phyloP scores from a whole-genome alignment of 306 rosid genomes.

The Prunus persica region DNA sequence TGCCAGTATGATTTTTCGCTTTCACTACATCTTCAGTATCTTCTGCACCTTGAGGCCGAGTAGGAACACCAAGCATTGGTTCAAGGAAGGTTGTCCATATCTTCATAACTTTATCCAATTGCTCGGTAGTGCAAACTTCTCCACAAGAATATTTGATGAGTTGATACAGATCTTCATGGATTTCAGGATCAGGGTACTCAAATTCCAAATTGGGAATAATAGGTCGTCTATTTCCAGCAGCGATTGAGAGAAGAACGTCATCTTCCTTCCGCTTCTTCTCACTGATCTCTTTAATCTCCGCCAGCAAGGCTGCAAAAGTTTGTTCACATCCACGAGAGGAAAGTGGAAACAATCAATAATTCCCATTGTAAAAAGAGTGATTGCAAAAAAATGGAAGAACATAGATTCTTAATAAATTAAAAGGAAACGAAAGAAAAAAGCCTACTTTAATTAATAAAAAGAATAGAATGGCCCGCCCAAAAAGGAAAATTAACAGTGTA shows the following conservation, averaged over 20 bases:
- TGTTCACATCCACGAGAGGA: not conserved
- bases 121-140: slow-evolving; percentile 91
- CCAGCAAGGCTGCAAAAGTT: slow-evolving; percentile 66
- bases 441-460: not conserved
- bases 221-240: slow-evolving; percentile 93
- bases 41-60: slow-evolving; percentile 80
- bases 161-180: slow-evolving; percentile 95
- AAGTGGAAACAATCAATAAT: slow-evolving; percentile 13
- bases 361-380: not conserved
- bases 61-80: slow-evolving; percentile 87
- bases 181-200: slow-evolving; percentile 73
- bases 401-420: not conserved
- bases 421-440: not conserved
- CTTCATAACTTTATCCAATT: slow-evolving; percentile 92
- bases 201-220: slow-evolving; percentile 89
- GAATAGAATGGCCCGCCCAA: not conserved
- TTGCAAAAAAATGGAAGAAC: not conserved
- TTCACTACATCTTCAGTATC: slow-evolving; percentile 89
- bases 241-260: slow-evolving; percentile 90
- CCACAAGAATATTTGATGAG: slow-evolving; percentile 92
- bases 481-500: not conserved
- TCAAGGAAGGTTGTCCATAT: slow-evolving; percentile 94
- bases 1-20: slow-evolving; percentile 50
- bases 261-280: slow-evolving; percentile 96
- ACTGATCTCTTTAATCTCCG: slow-evolving; percentile 94